Evolutionary conservation across 768 basidiomycete genomes (phyloP).

Genomic region (Russula lepida): DNA sequence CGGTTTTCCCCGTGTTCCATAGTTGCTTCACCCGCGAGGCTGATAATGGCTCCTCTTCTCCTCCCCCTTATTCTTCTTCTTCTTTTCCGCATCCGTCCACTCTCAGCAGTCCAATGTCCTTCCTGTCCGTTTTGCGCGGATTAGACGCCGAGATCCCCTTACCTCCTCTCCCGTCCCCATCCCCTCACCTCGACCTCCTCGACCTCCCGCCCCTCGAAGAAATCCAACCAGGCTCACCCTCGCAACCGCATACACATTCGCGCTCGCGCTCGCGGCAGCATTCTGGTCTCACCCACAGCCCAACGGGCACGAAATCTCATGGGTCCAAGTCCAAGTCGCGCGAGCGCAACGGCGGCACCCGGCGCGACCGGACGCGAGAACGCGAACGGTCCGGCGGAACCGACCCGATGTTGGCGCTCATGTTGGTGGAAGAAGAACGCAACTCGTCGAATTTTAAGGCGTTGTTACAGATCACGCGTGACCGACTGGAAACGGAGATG

Average conservation of each 20-base stretch:
- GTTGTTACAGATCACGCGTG: conserved; percentile 18
- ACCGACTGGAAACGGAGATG: conserved; percentile 16
- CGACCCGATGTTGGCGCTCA: conserved; percentile 20
- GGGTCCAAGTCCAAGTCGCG: conserved; percentile 14
- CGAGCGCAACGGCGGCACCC: conserved; percentile 7
- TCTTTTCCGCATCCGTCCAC: background rate
- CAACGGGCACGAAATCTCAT: conserved; percentile 9
- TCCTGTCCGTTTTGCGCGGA: conserved; percentile 4
- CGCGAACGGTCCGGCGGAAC: conserved; percentile 8
- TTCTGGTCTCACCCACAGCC: conserved; percentile 6
- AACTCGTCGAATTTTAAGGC: conserved; percentile 21
- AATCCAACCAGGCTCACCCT: background rate
- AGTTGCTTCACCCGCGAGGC: background rate
- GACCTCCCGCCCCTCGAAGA: background rate
- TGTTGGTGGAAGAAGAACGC: conserved; percentile 22
- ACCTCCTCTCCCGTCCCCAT: background rate
- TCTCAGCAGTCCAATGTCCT: conserved; percentile 6
- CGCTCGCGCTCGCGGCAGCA: background rate
- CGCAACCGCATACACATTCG: too few relatives aligned
- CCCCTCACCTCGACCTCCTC: background rate
- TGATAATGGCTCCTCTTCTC: background rate
- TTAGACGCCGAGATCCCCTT: background rate
- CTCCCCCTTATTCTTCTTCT: background rate
- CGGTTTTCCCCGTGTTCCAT: background rate
- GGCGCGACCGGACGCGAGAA: background rate